Conservation (phyloP, 495 filamentous ascomycete species). For the Acidomyces sp. region DNA sequence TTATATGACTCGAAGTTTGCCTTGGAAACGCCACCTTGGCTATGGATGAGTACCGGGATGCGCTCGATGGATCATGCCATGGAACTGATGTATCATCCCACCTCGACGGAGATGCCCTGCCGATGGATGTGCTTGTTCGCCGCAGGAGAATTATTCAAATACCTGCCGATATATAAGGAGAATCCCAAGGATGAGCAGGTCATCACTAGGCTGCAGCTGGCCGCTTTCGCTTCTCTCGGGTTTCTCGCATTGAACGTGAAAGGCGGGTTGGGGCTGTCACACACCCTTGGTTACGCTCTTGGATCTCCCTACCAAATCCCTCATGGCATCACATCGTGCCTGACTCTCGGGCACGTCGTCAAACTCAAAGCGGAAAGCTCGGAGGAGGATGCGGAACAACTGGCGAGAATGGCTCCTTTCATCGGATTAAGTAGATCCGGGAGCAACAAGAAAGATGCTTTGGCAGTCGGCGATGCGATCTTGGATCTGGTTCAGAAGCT, state of each 20-base stretch:
- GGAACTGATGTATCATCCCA: conserved; percentile 36
- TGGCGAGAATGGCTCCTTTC: conserved; percentile 31
- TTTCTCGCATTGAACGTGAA: conserved; percentile 34
- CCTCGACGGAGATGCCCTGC: conserved; percentile 34
- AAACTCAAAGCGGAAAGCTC: conserved; percentile 32
- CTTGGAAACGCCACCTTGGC: conserved; percentile 30
- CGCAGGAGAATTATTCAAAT: conserved; percentile 29
- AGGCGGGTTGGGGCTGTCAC: conserved; percentile 34
- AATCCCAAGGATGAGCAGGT: conserved; percentile 31
- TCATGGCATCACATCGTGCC: conserved; percentile 37
- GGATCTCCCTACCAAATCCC: conserved; percentile 39
- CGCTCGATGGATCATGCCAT: conserved; percentile 39
- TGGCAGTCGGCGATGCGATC: conserved; percentile 27
- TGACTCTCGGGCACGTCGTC: conserved; percentile 36
- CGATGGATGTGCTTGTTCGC: conserved; percentile 30
- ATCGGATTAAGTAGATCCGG: conserved; percentile 28
- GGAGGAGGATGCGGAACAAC: conserved; percentile 30
- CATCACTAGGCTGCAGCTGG: conserved; percentile 35
- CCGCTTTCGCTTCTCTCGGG: conserved; percentile 32
- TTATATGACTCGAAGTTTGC: conserved; percentile 36
- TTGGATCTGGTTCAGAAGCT: conserved; percentile 27
- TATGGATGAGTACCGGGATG: conserved; percentile 35
- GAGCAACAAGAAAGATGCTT: conserved; percentile 27
- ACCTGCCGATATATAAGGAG: conserved; percentile 32
- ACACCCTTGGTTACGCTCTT: conserved; percentile 37